phyloP scores from a whole-genome alignment of 2,329 filamentous ascomycete species.

The Zymoseptoria ardabiliae region DNA sequence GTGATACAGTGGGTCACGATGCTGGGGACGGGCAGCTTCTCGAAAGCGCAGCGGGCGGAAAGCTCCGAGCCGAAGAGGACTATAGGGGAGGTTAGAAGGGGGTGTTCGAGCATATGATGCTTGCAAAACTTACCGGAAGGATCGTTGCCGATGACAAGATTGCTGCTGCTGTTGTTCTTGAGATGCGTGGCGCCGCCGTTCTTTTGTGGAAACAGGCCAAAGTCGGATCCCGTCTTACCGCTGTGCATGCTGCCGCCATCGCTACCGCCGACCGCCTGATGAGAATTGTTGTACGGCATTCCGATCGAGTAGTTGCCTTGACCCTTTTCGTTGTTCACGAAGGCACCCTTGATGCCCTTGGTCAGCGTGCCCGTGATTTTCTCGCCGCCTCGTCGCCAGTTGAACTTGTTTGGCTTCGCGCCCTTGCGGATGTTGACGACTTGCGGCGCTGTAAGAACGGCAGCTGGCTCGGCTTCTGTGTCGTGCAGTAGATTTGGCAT shows the following conservation, averaged over 20 bases:
- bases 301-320: constrained; percentile 25
- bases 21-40: constrained; percentile 80
- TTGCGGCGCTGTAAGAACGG: constrained; percentile 67
- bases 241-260: constrained; percentile 23
- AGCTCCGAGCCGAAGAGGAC: constrained; percentile 85
- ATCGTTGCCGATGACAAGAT: constrained; percentile 30
- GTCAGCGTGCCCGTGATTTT: constrained; percentile 89
- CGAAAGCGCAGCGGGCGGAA: constrained; percentile 74
- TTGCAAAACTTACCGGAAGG: constrained; percentile 25
- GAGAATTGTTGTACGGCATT: constrained; percentile 27
- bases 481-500: constrained; percentile 40
- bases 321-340: constrained; percentile 45
- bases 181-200: constrained; percentile 29
- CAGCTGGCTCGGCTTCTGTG: constrained; percentile 57
- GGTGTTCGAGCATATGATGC: background rate
- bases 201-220: constrained; percentile 32
- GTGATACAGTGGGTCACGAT: constrained; percentile 92
- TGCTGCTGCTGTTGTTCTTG: constrained; percentile 40
- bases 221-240: constrained; percentile 12
- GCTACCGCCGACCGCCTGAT: constrained; percentile 26
- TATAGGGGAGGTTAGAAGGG: constrained; percentile 24
- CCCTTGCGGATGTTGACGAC: constrained; percentile 93
- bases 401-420: constrained; percentile 82
- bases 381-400: constrained; percentile 96
- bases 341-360: constrained; percentile 89